phyloP scores from a whole-genome alignment of 805 yeast species.

The Sugiyamaella boreocaroliniensis region DNA sequence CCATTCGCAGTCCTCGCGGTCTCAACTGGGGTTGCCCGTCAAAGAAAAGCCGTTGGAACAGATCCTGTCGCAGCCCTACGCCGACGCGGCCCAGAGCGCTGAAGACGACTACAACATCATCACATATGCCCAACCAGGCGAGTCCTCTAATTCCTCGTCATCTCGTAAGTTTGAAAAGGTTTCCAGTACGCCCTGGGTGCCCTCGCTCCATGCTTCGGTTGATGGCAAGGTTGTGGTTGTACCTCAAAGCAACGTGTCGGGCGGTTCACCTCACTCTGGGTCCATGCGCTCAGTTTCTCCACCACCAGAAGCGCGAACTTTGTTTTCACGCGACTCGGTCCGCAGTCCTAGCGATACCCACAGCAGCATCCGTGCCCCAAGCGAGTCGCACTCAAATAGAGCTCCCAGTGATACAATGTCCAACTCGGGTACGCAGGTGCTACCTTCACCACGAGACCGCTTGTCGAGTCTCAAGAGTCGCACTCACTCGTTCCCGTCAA shows the following conservation, averaged over 20 bases:
- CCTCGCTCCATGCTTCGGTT: conserved; percentile 1
- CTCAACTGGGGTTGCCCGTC: background rate
- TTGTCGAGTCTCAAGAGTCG: conserved; percentile 1
- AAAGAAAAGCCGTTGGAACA: conserved; percentile 6
- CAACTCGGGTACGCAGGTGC: background rate
- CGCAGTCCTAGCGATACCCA: background rate
- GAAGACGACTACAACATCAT: conserved; percentile 1
- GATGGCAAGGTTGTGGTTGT: background rate
- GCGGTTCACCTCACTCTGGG: background rate
- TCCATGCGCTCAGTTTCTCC: background rate
- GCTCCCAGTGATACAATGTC: background rate
- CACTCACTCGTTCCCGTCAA: background rate
- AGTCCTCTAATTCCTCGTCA: background rate
- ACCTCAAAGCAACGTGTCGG: background rate
- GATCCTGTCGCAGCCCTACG: conserved; percentile 3
- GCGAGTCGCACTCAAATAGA: background rate
- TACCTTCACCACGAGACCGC: background rate
- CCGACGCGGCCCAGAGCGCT: background rate
- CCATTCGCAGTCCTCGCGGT: background rate
- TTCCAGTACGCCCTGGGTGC: conserved; percentile 4
- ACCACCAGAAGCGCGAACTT: background rate
- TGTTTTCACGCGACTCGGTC: background rate
- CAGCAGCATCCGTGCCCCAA: background rate
- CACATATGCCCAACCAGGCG: background rate
- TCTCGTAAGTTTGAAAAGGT: conserved; percentile 4